Conservation (phyloP, 257 asterid genomes). For the Jacaranda copaia region DNA sequence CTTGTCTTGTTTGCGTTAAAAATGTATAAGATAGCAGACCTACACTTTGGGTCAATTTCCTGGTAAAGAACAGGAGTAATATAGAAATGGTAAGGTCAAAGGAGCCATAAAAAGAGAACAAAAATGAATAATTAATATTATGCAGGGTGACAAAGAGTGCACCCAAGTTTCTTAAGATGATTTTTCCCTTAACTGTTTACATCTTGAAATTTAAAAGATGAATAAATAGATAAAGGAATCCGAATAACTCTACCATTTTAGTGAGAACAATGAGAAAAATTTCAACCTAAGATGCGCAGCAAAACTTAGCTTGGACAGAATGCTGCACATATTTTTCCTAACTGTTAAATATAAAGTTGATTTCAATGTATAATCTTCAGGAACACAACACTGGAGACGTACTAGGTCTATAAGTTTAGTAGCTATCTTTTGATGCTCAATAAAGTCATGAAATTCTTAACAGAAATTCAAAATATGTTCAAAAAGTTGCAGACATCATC, state of each 20-base stretch:
- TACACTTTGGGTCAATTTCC: constrained; percentile 83
- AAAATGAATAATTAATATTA: constrained; percentile 11
- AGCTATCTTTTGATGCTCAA: no score
- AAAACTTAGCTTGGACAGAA: constrained; percentile 15
- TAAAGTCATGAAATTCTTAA: no score
- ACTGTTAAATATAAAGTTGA: background rate
- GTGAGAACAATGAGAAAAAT: background rate
- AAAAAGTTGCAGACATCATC: no score
- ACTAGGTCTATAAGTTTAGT: no score
- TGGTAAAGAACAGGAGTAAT: constrained; percentile 43
- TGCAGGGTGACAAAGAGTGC: constrained; percentile 3
- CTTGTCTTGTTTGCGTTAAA: constrained; percentile 76
- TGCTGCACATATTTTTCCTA: background rate
- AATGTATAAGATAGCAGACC: constrained; percentile 94
- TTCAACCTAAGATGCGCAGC: constrained; percentile 9
- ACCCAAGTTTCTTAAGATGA: constrained; percentile 29
- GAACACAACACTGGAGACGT: no score
- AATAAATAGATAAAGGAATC: background rate
- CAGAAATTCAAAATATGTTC: no score
- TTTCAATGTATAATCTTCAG: background rate
- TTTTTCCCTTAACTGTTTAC: background rate
- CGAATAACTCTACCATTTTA: constrained; percentile 6
- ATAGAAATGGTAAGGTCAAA: constrained; percentile 24
- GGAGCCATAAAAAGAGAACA: constrained; percentile 18
- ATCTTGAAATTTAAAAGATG: background rate